A percentile compares a stretch with the other conserved stretches of the same genome.
Conservation (phyloP, 2,329 filamentous ascomycete genomes). For the Coniochaeta sp. region DNA sequence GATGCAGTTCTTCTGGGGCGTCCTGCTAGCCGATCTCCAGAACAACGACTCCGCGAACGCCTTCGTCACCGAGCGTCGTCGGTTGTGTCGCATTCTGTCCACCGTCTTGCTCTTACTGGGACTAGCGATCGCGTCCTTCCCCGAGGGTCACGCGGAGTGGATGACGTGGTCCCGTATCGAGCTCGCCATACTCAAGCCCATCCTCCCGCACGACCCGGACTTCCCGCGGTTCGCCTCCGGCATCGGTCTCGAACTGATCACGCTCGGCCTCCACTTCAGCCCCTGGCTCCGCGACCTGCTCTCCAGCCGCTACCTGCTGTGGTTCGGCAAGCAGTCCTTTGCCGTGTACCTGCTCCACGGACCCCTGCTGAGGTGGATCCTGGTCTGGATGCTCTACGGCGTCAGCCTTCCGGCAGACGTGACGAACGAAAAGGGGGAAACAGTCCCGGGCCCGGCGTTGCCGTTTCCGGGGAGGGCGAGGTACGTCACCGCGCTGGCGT, state of each 20-base stretch:
- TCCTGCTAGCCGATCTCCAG: slow-evolving; percentile 53
- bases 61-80: slow-evolving; percentile 36
- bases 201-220: slow-evolving; percentile 40
- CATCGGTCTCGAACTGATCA: slow-evolving; percentile 31
- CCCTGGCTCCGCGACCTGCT: slow-evolving; percentile 42
- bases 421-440: slow-evolving; percentile 24
- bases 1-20: slow-evolving; percentile 55
- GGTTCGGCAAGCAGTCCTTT: slow-evolving; percentile 57
- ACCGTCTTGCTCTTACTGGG: slow-evolving; percentile 42
- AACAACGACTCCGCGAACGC: slow-evolving; percentile 41
- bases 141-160: slow-evolving; percentile 46
- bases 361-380: slow-evolving; percentile 48
- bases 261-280: slow-evolving; percentile 45
- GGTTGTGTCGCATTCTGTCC: slow-evolving; percentile 34
- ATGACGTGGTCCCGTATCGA: slow-evolving; percentile 45
- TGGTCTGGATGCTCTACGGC: slow-evolving; percentile 54
- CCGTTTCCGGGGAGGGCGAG: slow-evolving; percentile 27
- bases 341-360: slow-evolving; percentile 59
- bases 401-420: slow-evolving; percentile 27
- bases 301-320: slow-evolving; percentile 47
- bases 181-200: slow-evolving; percentile 29
- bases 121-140: slow-evolving; percentile 52
- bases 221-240: slow-evolving; percentile 32
- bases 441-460: slow-evolving; percentile 24
- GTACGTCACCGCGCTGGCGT: slow-evolving; percentile 29